Base-by-base conservation (phyloP, 2,329 filamentous ascomycete species). In the Colletotrichum tamarilloi region DNA sequence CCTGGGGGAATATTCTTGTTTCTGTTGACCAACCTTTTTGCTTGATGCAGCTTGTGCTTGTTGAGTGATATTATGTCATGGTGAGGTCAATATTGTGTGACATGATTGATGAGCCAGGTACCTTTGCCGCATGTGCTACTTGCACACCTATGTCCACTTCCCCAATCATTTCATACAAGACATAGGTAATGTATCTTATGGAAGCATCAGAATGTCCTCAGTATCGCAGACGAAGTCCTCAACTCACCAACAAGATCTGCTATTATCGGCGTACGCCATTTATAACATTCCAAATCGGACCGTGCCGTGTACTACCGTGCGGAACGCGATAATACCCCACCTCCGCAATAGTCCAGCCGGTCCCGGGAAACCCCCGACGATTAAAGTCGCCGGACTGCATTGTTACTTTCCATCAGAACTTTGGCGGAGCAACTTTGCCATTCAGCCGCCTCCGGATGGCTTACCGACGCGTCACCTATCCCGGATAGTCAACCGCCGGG, bases 31-130 rank as follows among this genome's bases (percentile, higher is more conserved):
- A 46, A 28, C 26, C 1, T 14, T 3, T 24, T 53, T 5, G n/a
- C 8, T 53, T 38, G 22, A 22, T 28, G 56, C 42, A 28, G 42
- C 56, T 67, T 22, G 7, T 32, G 22, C 22, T 53, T 59, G 56
- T 60, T 59, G 38, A 60, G 65, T 67, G 65, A 67, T 56, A 55
- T 67, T 28, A 67, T 52, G 53, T 26, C 30, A 7, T 35, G 38
- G 9, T 26, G 22, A 32, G 30, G 9, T 32, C 9, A 2, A 32
- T 5, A 38, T 2, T 52, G 26, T 7, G 55, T 59, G 38, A 67
- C 64, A 67, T 67, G 35, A 67, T 67, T 32, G 30, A 32, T 11
- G 9, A 32, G 30, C 30, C 30, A 32, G 7, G 9, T 32, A 32
- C 30, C 30, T 32, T 8, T 32, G 30, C 30, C 30, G 9, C 30